A percentile compares a stretch with the other conserved stretches of the same genome.
phyloP scores from a whole-genome alignment of 2,329 filamentous ascomycete species.

The Cordyceps cateniannulata region DNA sequence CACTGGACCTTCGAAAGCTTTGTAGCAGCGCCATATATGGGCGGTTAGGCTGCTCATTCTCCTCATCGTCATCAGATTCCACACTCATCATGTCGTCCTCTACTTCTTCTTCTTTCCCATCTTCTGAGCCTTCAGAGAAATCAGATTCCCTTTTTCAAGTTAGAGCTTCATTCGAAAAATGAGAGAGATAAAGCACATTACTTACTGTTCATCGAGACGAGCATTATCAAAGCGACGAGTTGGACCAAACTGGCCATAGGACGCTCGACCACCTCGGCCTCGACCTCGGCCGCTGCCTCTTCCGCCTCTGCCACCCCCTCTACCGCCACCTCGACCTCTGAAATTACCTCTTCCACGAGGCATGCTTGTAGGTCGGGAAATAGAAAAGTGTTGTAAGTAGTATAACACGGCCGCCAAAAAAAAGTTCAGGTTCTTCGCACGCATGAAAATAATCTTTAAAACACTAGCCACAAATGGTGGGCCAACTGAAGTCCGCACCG shows the following conservation, averaged over 20 bases:
- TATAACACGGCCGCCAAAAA: slow-evolving; percentile 19
- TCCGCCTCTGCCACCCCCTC: slow-evolving; percentile 22
- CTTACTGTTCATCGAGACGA: slow-evolving; percentile 29
- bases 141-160: slow-evolving; percentile 12
- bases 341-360: slow-evolving; percentile 28
- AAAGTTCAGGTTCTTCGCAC: slow-evolving; percentile 17
- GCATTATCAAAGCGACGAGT: slow-evolving; percentile 30
- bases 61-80: slow-evolving; percentile 37
- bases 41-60: slow-evolving; percentile 36
- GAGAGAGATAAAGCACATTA: slow-evolving; percentile 14
- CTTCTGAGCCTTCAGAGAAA: slow-evolving; percentile 21
- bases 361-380: slow-evolving; percentile 24
- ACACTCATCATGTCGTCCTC: slow-evolving; percentile 32
- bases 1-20: slow-evolving; percentile 42
- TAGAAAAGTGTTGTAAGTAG: slow-evolving; percentile 14
- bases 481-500: slow-evolving; percentile 21
- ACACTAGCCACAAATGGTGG: slow-evolving; percentile 28
- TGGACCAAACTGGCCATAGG: slow-evolving; percentile 24
- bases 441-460: slow-evolving; percentile 16
- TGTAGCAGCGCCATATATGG: slow-evolving; percentile 55
- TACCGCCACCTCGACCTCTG: slow-evolving; percentile 26
- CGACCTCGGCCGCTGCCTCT: slow-evolving; percentile 23
- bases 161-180: background rate
- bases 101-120: slow-evolving; percentile 22
- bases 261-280: slow-evolving; percentile 25